Evolutionary conservation across 169 alveolate species (phyloP).

Genomic region (Cardiosporidium cionae): DNA sequence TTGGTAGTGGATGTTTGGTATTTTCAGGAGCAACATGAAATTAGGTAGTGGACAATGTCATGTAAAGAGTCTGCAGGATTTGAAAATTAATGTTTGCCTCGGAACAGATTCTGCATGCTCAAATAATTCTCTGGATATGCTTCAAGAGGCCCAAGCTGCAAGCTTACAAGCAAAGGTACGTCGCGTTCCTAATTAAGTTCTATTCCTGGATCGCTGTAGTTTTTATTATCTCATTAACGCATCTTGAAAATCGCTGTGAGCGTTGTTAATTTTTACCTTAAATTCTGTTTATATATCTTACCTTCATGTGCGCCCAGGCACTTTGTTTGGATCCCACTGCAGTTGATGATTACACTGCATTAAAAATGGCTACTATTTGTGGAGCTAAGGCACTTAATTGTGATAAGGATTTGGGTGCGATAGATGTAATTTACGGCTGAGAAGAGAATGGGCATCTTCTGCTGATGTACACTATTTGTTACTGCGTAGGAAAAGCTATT

Average conservation of each 20-base stretch:
- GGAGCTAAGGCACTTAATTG: constrained; percentile 15
- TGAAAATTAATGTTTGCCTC: constrained; percentile 8
- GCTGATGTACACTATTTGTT: no score
- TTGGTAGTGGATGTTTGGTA: no score
- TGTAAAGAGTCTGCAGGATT: neutral
- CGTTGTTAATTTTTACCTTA: no score
- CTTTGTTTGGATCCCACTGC: no score
- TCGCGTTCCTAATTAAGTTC: no score
- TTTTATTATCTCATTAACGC: no score
- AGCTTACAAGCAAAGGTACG: constrained; percentile 11
- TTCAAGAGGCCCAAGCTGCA: constrained; percentile 5
- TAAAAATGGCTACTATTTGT: constrained; percentile 5
- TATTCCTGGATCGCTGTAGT: no score
- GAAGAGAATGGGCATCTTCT: no score
- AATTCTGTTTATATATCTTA: no score
- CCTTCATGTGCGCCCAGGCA: no score
- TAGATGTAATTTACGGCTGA: neutral
- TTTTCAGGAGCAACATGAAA: neutral
- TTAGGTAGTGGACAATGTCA: neutral
- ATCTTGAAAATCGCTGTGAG: no score
- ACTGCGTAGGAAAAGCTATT: no score
- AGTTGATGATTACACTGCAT: neutral
- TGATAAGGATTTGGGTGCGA: neutral
- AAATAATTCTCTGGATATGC: constrained; percentile 9
- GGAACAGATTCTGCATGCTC: constrained; percentile 9